Evolutionary conservation across 2,329 filamentous ascomycete genomes (phyloP).

Genomic region (Trichoderma arundinaceum): DNA sequence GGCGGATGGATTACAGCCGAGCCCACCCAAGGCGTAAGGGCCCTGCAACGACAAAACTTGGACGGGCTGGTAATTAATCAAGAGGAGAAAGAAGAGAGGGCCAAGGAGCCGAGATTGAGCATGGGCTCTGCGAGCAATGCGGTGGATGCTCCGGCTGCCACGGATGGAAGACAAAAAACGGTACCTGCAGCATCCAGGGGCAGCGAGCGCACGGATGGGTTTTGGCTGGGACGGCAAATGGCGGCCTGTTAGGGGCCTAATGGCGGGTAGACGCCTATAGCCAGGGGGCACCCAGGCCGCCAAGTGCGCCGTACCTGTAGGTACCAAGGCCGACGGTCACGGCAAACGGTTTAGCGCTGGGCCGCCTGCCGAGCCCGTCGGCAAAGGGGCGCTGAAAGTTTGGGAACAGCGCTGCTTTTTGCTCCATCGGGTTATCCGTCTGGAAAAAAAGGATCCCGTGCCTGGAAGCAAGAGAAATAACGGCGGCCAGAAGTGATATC

Average conservation of each 20-base stretch:
- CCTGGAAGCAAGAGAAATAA: too few relatives aligned
- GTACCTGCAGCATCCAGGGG: constrained; percentile 26
- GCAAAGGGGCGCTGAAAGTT: neutral
- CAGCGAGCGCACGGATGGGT: neutral
- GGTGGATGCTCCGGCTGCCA: constrained; percentile 18
- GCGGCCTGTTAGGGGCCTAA: constrained; percentile 1
- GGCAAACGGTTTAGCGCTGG: constrained; percentile 4
- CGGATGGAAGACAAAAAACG: constrained; percentile 3
- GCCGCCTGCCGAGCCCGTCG: neutral
- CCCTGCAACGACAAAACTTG: too few relatives aligned
- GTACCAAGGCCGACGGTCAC: neutral
- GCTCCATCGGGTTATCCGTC: too few relatives aligned
- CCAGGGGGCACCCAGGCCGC: too few relatives aligned
- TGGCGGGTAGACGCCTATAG: too few relatives aligned
- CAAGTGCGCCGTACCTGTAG: neutral
- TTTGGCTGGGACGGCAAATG: neutral
- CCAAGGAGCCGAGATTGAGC: constrained; percentile 12
- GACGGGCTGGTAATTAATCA: neutral
- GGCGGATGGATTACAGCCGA: constrained; percentile 21
- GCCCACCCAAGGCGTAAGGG: too few relatives aligned
- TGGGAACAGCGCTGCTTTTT: neutral
- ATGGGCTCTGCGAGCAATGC: constrained; percentile 16
- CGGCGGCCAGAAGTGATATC: too few relatives aligned
- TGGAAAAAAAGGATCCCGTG: neutral
- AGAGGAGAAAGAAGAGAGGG: constrained; percentile 2